Percentiles rank a stretch among this genome's conserved stretches.
Conservation (phyloP, 352 stramenopile species). For the Phytophthora ramorum region DNA sequence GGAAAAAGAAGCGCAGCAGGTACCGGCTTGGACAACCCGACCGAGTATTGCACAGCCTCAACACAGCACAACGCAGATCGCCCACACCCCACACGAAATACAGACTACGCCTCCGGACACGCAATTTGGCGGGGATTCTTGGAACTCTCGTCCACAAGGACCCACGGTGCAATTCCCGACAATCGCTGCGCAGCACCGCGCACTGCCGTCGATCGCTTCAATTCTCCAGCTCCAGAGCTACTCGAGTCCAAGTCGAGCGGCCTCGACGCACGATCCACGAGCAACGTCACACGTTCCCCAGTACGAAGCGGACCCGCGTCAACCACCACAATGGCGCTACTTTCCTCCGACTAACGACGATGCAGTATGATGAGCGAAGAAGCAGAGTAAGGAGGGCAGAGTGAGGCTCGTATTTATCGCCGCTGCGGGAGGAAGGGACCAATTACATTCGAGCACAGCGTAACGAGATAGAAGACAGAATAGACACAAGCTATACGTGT, state of each 20-base stretch:
- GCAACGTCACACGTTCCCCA: background rate
- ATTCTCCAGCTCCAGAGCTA: slow-evolving; percentile 53
- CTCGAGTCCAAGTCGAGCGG: slow-evolving; percentile 40
- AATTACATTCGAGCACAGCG: background rate
- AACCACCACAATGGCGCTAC: slow-evolving; percentile 30
- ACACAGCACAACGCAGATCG: background rate
- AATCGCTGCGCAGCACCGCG: slow-evolving; percentile 34
- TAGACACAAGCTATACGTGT: background rate
- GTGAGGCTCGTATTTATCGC: slow-evolving; percentile 23
- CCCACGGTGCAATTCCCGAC: slow-evolving; percentile 22
- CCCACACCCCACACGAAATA: slow-evolving; percentile 2
- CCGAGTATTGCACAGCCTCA: slow-evolving; percentile 23
- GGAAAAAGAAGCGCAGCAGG: slow-evolving; percentile 21
- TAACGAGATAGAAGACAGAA: background rate
- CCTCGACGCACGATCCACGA: slow-evolving; percentile 24
- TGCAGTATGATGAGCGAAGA: slow-evolving; percentile 3
- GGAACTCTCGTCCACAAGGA: slow-evolving; percentile 2
- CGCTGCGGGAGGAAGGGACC: background rate
- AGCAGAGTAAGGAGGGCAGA: background rate
- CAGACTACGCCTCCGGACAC: slow-evolving; percentile 1
- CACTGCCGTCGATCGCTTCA: slow-evolving; percentile 46
- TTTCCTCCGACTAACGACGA: slow-evolving; percentile 36
- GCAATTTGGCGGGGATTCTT: background rate
- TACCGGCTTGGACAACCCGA: slow-evolving; percentile 17
- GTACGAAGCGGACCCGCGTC: slow-evolving; percentile 5